A percentile compares a stretch with the other conserved stretches of the same genome.
These are phyloP conservation scores for Globisporangium mamillatum DNA, from an alignment of 352 stramenopile genomes.

Conservation along the genomic window DNA sequence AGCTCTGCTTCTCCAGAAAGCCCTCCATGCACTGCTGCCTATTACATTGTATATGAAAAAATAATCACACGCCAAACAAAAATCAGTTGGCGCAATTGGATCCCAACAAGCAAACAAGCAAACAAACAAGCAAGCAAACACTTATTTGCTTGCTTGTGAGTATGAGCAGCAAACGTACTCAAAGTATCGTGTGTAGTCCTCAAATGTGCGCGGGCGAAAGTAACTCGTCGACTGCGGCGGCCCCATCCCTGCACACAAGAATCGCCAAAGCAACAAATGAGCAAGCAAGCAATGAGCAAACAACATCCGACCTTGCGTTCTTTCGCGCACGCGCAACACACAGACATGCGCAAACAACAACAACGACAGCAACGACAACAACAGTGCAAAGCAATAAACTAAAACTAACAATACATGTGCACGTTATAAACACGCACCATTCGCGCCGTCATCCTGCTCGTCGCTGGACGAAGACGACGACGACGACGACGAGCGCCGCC, in stretches of 20 bases:
- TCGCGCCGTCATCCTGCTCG: constrained; percentile 14
- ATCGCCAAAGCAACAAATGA: constrained; percentile 3
- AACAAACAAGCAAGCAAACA: constrained; percentile 1
- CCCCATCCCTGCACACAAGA: constrained; percentile 7
- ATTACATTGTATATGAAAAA: neutral
- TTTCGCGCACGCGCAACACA: neutral
- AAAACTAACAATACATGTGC: neutral
- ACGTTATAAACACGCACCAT: constrained; percentile 8
- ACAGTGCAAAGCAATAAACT: too few species aligned
- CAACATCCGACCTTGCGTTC: neutral
- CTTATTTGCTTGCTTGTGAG: neutral
- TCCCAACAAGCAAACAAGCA: neutral
- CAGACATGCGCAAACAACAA: neutral
- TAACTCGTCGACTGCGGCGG: constrained; percentile 54
- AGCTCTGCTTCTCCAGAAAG: constrained; percentile 82
- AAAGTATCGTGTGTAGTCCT: constrained; percentile 60
- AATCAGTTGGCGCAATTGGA: neutral
- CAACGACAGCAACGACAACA: neutral
- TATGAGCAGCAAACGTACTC: constrained; percentile 29
- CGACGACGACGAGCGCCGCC: constrained; percentile 20
- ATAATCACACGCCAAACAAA: constrained; percentile 1
- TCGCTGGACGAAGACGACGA: constrained; percentile 18
- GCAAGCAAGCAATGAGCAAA: neutral
- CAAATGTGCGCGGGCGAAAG: constrained; percentile 57
- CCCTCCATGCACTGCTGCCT: constrained; percentile 76